These are phyloP conservation scores for Heterobasidion irregulare DNA, from an alignment of 1,284 basidiomycete genomes.

Conservation along the genomic window DNA sequence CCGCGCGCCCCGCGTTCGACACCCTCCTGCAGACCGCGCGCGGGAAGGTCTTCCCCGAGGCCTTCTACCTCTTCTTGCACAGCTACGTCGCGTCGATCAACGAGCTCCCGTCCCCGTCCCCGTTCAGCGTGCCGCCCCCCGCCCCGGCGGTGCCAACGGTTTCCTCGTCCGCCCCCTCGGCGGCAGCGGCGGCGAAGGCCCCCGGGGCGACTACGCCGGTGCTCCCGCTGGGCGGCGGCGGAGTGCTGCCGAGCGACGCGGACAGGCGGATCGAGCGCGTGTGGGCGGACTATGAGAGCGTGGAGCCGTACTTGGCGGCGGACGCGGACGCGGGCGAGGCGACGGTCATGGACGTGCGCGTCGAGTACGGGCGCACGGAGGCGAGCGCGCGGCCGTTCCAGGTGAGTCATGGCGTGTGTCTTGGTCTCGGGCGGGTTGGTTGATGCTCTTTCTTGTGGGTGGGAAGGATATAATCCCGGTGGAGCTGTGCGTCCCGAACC, in stretches of 20 bases:
- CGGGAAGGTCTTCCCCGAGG: slow-evolving; percentile 80
- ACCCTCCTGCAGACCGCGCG: slow-evolving; percentile 73
- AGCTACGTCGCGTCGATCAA: slow-evolving; percentile 81
- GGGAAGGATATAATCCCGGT: slow-evolving; percentile 69
- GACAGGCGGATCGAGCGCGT: slow-evolving; percentile 72
- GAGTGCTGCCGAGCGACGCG: slow-evolving; percentile 62
- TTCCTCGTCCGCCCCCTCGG: slow-evolving; percentile 19
- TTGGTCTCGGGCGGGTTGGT: not conserved
- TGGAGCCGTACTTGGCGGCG: slow-evolving; percentile 60
- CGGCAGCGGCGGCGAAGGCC: slow-evolving; percentile 11
- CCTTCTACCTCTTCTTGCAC: slow-evolving; percentile 91
- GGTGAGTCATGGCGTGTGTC: slow-evolving; percentile 23
- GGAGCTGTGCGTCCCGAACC: slow-evolving; percentile 52
- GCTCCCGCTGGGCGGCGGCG: slow-evolving; percentile 10
- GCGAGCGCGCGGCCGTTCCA: slow-evolving; percentile 52
- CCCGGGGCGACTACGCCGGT: slow-evolving; percentile 8
- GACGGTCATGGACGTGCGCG: slow-evolving; percentile 41
- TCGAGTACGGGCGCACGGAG: slow-evolving; percentile 36
- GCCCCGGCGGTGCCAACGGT: slow-evolving; percentile 15
- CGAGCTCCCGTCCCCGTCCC: slow-evolving; percentile 45
- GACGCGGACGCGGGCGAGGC: slow-evolving; percentile 31
- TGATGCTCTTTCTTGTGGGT: not conserved
- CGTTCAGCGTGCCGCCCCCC: slow-evolving; percentile 31
- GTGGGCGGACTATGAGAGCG: slow-evolving; percentile 76
- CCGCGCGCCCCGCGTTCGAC: slow-evolving; percentile 76